Evolutionary conservation across 331 rosid genomes (phyloP).

Genomic region (Phaseolus coccineus): DNA sequence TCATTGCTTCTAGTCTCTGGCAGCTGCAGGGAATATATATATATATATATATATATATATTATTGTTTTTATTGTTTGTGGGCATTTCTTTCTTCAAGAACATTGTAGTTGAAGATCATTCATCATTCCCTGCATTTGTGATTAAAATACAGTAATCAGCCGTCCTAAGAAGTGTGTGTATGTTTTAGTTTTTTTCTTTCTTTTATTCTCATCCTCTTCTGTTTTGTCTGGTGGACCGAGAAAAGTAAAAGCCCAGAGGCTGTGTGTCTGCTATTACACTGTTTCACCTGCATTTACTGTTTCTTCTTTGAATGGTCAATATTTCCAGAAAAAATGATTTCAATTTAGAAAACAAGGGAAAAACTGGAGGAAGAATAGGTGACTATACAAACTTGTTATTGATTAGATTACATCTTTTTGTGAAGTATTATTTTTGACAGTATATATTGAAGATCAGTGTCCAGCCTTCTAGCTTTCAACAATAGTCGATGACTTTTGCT

Average conservation of each 20-base stretch:
- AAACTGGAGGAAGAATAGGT: not conserved
- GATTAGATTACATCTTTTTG: not conserved
- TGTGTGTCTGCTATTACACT: not conserved
- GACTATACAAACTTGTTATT: not conserved
- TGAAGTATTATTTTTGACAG: not conserved
- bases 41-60: not conserved
- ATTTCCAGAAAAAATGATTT: conserved; percentile 7
- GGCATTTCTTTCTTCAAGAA: not conserved
- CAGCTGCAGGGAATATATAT: not conserved
- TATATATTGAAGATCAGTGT: conserved; percentile 3
- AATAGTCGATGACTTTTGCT: conserved; percentile 1
- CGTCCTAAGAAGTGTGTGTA: not conserved
- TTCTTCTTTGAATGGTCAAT: conserved; percentile 23
- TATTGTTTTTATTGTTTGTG: conserved; percentile 12
- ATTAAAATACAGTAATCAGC: not conserved
- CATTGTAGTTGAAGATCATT: not conserved
- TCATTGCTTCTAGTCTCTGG: conserved; percentile 16
- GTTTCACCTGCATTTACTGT: not conserved
- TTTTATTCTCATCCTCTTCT: not conserved
- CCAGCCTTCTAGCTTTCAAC: conserved; percentile 19
- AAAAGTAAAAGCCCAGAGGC: not conserved
- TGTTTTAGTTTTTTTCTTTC: not conserved
- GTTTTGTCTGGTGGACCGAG: conserved; percentile 4
- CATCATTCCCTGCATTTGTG: not conserved
- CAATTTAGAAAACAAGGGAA: not conserved